phyloP scores from a whole-genome alignment of 176 grass and related monocot genomes.

The Phyllostachys edulis region DNA sequence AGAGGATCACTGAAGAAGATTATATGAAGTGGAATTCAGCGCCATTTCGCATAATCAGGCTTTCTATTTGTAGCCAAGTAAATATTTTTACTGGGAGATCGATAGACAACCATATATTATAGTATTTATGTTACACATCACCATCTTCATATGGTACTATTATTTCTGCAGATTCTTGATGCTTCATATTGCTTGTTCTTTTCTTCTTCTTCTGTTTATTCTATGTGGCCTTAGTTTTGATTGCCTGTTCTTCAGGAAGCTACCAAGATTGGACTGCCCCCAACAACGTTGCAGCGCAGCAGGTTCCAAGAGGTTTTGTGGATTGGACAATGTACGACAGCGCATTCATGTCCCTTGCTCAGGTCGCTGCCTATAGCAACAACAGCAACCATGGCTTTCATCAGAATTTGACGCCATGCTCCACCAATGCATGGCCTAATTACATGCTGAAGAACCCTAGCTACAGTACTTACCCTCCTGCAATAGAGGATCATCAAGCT shows the following conservation, averaged over 20 bases:
- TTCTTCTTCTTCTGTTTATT: not conserved
- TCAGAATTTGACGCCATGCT: slow-evolving; percentile 22
- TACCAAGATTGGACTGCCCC: slow-evolving; percentile 27
- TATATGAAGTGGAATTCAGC: not conserved
- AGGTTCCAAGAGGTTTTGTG: slow-evolving; percentile 15
- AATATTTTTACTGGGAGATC: not conserved
- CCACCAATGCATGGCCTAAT: slow-evolving; percentile 17
- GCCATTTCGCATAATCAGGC: not conserved
- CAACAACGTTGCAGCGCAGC: not conserved
- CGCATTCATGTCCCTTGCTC: slow-evolving; percentile 19
- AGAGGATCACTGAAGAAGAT: not conserved
- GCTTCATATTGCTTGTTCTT: not conserved
- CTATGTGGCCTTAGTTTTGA: not conserved
- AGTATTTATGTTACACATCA: not conserved
- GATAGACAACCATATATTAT: not conserved
- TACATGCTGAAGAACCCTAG: slow-evolving; percentile 28
- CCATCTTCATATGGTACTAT: slow-evolving; percentile 1
- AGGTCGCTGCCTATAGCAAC: not conserved
- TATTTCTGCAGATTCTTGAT: not conserved
- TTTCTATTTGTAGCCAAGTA: slow-evolving; percentile 1
- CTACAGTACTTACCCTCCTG: not conserved
- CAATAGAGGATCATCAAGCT: slow-evolving; percentile 10
- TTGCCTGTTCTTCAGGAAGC: slow-evolving; percentile 18
- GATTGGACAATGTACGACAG: slow-evolving; percentile 23
- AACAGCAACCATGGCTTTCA: slow-evolving; percentile 36